Evolutionary conservation across 2,329 filamentous ascomycete genomes (phyloP), one percentile per base, ranked within the genome.

Genomic region (Mycosphaerelloides madeirae): DNA sequence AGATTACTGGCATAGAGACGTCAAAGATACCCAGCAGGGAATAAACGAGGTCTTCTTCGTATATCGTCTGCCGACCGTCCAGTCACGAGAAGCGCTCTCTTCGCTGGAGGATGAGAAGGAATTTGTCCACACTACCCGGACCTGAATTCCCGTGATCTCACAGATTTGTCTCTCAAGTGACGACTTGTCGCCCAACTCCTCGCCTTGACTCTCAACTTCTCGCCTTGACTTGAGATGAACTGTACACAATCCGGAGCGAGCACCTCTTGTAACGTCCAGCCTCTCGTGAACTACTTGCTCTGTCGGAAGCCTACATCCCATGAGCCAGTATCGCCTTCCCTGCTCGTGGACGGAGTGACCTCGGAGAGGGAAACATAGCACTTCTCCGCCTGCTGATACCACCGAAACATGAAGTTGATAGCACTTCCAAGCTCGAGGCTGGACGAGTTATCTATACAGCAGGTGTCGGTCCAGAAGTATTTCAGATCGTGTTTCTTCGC

Each of bases 401-500:
- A 42, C 5, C 39, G 22, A 11, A 44, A 55, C 54, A 55, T 55
- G 2, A 49, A 53, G 13, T 49, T 56, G n/a, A 56, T 52, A 3
- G 53, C 44, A 40, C 53, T 49, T 3, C 35, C 31, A 11, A 57
- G 31, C 16, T 57, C 54, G 9, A 43, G 35, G 14, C 36, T 45
- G 29, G 38, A 55, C 6, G 34, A 32, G n/a, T 52, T 53, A 31
- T 57, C 44, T 22, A 57, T 57, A 35, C 52, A 52, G 38, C 50
- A 53, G 3, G 52, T 54, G 36, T 57, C 54, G 14, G 55, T 25
- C 52, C 54, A 57, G 4, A 29, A 22, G 19, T 34, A 42, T 7
- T 42, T 8, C 14, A 20, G 12, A 11, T 31, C 39, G 35, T 42
- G 19, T 5, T 42, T 13, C 16, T 28, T 20, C 3, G 29, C 31